phyloP scores from a whole-genome alignment of 208 protist genomes.

The Acanthamoeba healyi region DNA sequence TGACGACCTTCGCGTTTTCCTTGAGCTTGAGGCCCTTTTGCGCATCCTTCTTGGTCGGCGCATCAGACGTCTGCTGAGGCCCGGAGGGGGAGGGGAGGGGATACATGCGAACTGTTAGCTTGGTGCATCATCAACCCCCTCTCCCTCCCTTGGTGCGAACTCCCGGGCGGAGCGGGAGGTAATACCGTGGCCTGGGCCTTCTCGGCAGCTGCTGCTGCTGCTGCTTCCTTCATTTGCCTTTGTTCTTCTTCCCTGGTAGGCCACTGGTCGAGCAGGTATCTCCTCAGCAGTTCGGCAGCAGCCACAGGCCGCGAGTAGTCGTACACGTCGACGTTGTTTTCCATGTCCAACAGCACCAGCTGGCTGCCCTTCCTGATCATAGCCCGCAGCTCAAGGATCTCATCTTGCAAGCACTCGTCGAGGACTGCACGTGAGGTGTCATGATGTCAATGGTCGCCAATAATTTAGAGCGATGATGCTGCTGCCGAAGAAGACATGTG shows the following conservation, averaged over 20 bases:
- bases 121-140: too few relatives aligned
- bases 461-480: neutral
- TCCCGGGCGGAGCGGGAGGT: neutral
- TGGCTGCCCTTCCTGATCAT: slow-evolving; percentile 34
- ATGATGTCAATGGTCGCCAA: neutral
- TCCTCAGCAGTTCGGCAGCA: slow-evolving; percentile 39
- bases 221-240: neutral
- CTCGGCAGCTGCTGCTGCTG: too few relatives aligned
- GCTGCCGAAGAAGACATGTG: neutral
- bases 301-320: slow-evolving; percentile 15
- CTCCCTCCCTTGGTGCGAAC: neutral
- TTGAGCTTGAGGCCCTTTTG: slow-evolving; percentile 26
- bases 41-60: neutral
- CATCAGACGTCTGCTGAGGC: neutral
- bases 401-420: neutral
- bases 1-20: neutral
- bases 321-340: slow-evolving; percentile 42
- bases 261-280: slow-evolving; percentile 58
- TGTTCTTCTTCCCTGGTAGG: slow-evolving; percentile 19
- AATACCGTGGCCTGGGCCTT: neutral
- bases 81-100: neutral
- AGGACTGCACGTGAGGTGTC: neutral
- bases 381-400: neutral
- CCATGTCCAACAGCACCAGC: slow-evolving; percentile 44
- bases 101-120: too few relatives aligned